Evolutionary conservation across 306 rosid genomes (phyloP).

Genomic region (Begonia peltatifolia): DNA sequence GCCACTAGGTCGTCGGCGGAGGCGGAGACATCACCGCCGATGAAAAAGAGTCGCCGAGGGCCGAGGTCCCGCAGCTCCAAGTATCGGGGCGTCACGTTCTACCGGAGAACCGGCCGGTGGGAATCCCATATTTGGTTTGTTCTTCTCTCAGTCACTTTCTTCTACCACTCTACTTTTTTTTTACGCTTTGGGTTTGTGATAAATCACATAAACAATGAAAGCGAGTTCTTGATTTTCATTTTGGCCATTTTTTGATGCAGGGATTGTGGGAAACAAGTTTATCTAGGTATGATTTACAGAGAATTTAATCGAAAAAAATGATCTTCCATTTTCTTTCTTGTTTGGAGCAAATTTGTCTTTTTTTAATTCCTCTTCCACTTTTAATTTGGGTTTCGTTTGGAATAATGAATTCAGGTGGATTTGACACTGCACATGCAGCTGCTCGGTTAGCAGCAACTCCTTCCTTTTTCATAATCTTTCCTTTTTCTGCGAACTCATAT

Average conservation of each 20-base stretch:
- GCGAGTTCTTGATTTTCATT: constrained; percentile 1
- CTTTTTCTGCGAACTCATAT: no score
- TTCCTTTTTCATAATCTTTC: neutral
- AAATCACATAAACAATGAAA: neutral
- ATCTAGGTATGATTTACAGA: constrained; percentile 58
- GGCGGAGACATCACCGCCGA: constrained; percentile 49
- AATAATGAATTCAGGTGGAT: constrained; percentile 67
- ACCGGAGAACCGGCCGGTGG: constrained; percentile 99
- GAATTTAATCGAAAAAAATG: no score
- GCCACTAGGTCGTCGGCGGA: constrained; percentile 1
- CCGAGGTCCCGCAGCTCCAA: constrained; percentile 95
- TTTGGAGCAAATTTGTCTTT: no score
- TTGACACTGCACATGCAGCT: constrained; percentile 99
- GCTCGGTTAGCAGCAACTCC: constrained; percentile 62
- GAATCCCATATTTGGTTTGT: constrained; percentile 94
- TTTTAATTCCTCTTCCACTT: no score
- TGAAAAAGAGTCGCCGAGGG: constrained; percentile 90
- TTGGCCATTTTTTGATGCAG: constrained; percentile 22
- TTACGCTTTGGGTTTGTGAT: neutral
- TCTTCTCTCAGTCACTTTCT: neutral
- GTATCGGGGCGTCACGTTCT: constrained; percentile 95
- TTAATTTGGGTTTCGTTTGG: constrained; percentile 2
- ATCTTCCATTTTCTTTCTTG: no score
- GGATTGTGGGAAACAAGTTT: constrained; percentile 99
- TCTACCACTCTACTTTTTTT: neutral